Base-by-base conservation (phyloP, 768 basidiomycete genomes). In the Hortiboletus campestris region DNA sequence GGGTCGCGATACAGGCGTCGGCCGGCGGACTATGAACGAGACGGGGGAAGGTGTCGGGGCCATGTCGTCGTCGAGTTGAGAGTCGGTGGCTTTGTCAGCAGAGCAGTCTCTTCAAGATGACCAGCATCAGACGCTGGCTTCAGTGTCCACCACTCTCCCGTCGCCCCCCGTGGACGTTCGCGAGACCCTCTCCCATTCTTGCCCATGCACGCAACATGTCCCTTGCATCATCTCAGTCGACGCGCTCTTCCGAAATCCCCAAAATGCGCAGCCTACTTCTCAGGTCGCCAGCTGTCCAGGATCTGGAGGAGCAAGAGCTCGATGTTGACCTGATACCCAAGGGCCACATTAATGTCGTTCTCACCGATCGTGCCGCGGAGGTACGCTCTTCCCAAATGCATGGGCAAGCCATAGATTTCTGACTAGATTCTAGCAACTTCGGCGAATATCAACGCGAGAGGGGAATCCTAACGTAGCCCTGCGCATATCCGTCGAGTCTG, bases 11-110 rank as follows among this genome's bases (percentile, higher is more conserved):
- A 78, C 67, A 1, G 89, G 87, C 0, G 84, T 84, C 0, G 94
- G 94, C 9, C 91, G 80, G 41, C 91, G 84, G 54, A 96, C 79
- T 2, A 88, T 94, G 72, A 96, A 95, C 1, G 93, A 94, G 39
- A 94, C 80, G 60, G 84, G 81, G 20, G 67, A 58, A 17, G 66
- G 61, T n/a, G 66, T 51, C 11, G 65, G n/a, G 22, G 58, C 38
- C 69, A 69, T 68, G 44, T 44, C 22, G 56, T 51, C 13, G 57
- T 44, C 2, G 19, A 34, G 32, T 34, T 11, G 4, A 14, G 25
- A 51, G 25, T 36, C 11, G 31, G 5, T 36, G 2, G 49, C 52
- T 55, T 60, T 51, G 55, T 51, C 53, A 57, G 50, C 60, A 45
- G 8, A 17, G 3, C 2, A 12, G 12, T 34, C 16, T n/a, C 19